Evolutionary conservation across 257 asterid species (phyloP).

Genomic region (Salvia rosmarinus): DNA sequence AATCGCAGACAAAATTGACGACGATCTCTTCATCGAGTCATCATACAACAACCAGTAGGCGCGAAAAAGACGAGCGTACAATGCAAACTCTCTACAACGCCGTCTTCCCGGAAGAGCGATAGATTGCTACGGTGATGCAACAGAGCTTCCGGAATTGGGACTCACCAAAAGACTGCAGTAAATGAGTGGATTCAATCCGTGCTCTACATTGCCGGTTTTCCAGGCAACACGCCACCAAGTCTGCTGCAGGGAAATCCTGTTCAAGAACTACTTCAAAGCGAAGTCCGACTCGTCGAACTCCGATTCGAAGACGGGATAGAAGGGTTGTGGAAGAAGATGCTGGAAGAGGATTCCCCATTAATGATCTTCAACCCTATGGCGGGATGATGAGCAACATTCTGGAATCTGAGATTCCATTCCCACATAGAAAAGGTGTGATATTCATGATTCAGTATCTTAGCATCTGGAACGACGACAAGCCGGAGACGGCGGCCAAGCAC

Average conservation of each 20-base stretch:
- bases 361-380: constrained; percentile 62
- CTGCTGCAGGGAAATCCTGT: constrained; percentile 60
- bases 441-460: constrained; percentile 54
- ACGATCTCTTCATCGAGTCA: constrained; percentile 61
- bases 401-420: constrained; percentile 64
- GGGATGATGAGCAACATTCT: constrained; percentile 63
- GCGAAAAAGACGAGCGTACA: constrained; percentile 45
- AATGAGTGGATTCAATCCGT: constrained; percentile 72
- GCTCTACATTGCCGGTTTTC: constrained; percentile 59
- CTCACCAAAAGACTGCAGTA: constrained; percentile 57
- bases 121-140: constrained; percentile 49
- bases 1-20: constrained; percentile 56
- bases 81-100: constrained; percentile 54
- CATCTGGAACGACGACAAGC: constrained; percentile 50
- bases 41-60: constrained; percentile 41
- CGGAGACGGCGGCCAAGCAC: constrained; percentile 49
- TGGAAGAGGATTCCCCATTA: constrained; percentile 59
- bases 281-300: constrained; percentile 59
- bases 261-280: constrained; percentile 70
- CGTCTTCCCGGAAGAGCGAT: constrained; percentile 48
- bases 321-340: constrained; percentile 62
- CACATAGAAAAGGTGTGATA: constrained; percentile 60
- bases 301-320: constrained; percentile 58
- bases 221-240: constrained; percentile 52
- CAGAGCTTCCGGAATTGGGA: constrained; percentile 55